phyloP scores from a whole-genome alignment of 2,329 filamentous ascomycete species.

The Aspergillus proliferans region DNA sequence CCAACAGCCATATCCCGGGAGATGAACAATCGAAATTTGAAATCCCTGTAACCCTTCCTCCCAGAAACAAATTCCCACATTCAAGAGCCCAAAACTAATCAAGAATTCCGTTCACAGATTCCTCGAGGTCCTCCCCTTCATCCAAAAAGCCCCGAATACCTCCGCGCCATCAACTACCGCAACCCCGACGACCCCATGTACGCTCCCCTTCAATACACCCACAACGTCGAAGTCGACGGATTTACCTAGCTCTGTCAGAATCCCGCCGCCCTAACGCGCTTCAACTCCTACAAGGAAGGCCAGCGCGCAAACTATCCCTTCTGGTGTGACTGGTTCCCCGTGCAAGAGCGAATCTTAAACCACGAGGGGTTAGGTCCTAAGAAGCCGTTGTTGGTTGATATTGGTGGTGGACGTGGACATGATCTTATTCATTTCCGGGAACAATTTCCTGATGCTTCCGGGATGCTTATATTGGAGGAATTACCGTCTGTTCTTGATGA shows the following conservation, averaged over 20 bases:
- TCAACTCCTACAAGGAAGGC: conserved; percentile 22
- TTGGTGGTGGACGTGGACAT: conserved; percentile 39
- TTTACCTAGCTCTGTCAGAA: conserved; percentile 16
- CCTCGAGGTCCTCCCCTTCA: conserved; percentile 13
- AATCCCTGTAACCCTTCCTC: conserved; percentile 10
- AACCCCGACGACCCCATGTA: conserved; percentile 11
- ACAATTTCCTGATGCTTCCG: conserved; percentile 30
- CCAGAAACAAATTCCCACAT: background rate
- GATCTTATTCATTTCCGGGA: conserved; percentile 30
- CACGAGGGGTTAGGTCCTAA: conserved; percentile 8
- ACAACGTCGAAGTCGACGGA: conserved; percentile 8
- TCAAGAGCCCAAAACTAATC: background rate
- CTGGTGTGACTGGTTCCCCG: conserved; percentile 20
- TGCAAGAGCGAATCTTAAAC: conserved; percentile 11
- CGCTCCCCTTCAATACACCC: conserved; percentile 10
- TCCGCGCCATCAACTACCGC: conserved; percentile 9
- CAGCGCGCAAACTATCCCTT: conserved; percentile 11
- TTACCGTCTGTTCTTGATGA: conserved; percentile 31
- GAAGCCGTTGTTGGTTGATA: conserved; percentile 29
- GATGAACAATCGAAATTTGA: conserved; percentile 13
- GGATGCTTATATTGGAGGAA: conserved; percentile 45
- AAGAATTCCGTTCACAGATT: conserved; percentile 7
- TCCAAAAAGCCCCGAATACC: conserved; percentile 16
- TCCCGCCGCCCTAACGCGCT: conserved; percentile 12
- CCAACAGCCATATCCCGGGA: conserved; percentile 12